Conservation (phyloP, 1,284 basidiomycete genomes). For the Tilletia horrida region DNA sequence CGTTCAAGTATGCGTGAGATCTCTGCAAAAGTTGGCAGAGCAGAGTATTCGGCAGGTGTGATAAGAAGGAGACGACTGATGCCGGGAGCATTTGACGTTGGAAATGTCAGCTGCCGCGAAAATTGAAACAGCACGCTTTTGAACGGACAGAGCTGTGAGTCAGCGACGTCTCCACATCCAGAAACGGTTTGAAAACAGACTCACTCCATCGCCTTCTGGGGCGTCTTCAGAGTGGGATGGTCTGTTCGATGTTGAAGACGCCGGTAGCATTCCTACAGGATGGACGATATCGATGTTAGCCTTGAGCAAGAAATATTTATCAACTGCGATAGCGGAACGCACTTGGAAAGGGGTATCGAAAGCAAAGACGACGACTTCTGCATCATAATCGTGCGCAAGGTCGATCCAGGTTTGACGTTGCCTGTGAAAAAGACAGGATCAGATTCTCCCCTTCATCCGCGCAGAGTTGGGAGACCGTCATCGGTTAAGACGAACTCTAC, state of each 20-base stretch:
- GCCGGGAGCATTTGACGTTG: background rate
- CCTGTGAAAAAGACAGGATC: background rate
- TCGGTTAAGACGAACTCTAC: background rate
- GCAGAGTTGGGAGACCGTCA: background rate
- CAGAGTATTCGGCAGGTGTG: background rate
- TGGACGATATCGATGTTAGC: background rate
- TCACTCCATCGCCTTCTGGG: conserved; percentile 1
- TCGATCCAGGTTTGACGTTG: background rate
- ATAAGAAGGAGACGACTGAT: conserved; percentile 2
- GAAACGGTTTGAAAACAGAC: background rate
- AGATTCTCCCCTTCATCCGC: background rate
- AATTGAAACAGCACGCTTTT: background rate
- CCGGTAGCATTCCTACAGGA: background rate
- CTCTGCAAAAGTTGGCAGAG: background rate
- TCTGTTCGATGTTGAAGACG: conserved; percentile 13
- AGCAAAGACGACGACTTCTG: conserved; percentile 18
- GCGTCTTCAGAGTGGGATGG: background rate
- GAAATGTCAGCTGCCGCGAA: conserved; percentile 3
- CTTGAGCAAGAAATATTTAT: background rate
- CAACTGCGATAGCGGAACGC: background rate
- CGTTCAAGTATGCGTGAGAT: background rate
- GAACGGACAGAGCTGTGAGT: too few species aligned
- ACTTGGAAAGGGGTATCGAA: conserved; percentile 21
- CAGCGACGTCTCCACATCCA: too few species aligned
- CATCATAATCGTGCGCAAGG: background rate